phyloP scores from a whole-genome alignment of 2,329 filamentous ascomycete genomes.

The Bisporella sp. region DNA sequence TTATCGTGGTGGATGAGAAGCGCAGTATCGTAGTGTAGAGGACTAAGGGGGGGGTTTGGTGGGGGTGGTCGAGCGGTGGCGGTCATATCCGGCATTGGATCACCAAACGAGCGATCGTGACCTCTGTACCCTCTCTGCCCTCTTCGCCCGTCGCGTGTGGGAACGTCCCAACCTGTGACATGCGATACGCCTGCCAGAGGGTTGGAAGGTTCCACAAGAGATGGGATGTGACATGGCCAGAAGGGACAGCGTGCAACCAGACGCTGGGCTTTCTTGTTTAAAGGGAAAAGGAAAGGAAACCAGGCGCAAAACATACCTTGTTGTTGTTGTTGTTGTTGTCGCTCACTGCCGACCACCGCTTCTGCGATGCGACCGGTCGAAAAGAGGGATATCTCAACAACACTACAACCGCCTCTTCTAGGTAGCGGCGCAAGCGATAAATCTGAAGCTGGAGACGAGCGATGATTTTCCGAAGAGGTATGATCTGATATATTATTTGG shows the following conservation, averaged over 20 bases:
- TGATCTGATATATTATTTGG: too few species aligned
- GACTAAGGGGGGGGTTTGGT: too few species aligned
- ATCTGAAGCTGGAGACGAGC: too few species aligned
- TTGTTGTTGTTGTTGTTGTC: conserved; percentile 8
- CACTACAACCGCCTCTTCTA: background rate
- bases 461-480: too few species aligned
- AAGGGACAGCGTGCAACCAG: conserved; percentile 1
- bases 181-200: too few species aligned
- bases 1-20: too few species aligned
- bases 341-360: background rate
- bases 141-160: too few species aligned
- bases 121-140: conserved; percentile 1
- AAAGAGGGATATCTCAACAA: conserved; percentile 6
- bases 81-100: conserved; percentile 20
- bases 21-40: too few species aligned
- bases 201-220: conserved; percentile 14
- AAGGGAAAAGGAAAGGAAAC: background rate
- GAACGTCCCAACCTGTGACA: too few species aligned
- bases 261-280: background rate
- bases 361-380: conserved; percentile 10
- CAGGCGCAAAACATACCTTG: conserved; percentile 13
- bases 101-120: conserved; percentile 24
- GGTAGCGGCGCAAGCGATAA: too few species aligned
- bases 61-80: conserved; percentile 4
- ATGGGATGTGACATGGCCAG: conserved; percentile 10